Conservation (phyloP, 371 early-diverging fungal genomes). For the Rhizopus delemar region DNA sequence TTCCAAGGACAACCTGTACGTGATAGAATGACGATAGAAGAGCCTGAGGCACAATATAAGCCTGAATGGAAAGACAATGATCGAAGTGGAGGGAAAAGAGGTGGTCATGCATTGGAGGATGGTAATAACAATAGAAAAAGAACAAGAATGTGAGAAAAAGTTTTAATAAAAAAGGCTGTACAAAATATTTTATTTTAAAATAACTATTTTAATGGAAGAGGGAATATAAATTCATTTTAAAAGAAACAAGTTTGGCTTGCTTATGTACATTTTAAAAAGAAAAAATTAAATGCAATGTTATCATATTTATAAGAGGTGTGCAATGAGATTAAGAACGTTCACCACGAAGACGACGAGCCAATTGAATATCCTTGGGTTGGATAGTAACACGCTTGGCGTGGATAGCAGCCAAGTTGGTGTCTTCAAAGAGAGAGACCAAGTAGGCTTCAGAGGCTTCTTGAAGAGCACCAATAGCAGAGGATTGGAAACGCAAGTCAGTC, state of each 20-base stretch:
- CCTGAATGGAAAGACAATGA: constrained; percentile 41
- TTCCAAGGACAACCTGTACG: constrained; percentile 43
- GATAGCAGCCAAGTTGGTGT: constrained; percentile 91
- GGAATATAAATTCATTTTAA: too few relatives aligned
- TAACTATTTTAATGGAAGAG: too few relatives aligned
- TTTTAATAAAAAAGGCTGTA: constrained; percentile 7
- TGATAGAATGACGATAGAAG: constrained; percentile 48
- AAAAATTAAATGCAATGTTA: constrained; percentile 3
- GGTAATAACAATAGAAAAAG: background rate
- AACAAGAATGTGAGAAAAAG: background rate
- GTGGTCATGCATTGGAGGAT: background rate
- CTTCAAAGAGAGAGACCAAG: constrained; percentile 66
- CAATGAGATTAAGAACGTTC: constrained; percentile 50
- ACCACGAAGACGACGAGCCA: constrained; percentile 81
- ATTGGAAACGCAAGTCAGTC: constrained; percentile 98
- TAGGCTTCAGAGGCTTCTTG: constrained; percentile 99
- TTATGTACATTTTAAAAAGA: constrained; percentile 1
- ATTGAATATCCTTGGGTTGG: constrained; percentile 92
- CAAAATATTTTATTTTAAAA: background rate
- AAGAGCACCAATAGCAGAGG: constrained; percentile 95
- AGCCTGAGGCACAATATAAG: constrained; percentile 47
- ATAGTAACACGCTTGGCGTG: constrained; percentile 97
- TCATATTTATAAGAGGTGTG: constrained; percentile 95
- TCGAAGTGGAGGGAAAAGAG: constrained; percentile 7
- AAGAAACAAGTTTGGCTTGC: background rate